These are phyloP conservation scores for Lactifluus rugatus DNA, from an alignment of 768 basidiomycete species.

Conservation along the genomic window DNA sequence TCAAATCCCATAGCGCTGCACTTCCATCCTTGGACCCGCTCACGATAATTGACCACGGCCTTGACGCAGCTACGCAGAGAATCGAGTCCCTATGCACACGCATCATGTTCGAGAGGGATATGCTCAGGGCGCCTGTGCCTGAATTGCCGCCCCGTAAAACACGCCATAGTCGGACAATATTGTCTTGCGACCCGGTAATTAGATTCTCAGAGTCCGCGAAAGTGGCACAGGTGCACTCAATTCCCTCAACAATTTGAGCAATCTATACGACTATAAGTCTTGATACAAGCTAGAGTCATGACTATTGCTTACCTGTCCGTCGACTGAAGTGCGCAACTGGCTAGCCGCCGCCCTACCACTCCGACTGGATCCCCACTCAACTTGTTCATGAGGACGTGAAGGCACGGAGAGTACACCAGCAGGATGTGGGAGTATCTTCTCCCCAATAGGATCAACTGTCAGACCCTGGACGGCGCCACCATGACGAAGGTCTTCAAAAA, in stretches of 20 bases:
- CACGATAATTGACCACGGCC: conserved; percentile 73
- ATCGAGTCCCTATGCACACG: conserved; percentile 68
- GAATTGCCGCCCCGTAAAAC: conserved; percentile 33
- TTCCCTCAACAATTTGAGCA: conserved; percentile 68
- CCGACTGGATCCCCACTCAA: conserved; percentile 52
- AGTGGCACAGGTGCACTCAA: conserved; percentile 59
- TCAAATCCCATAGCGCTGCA: conserved; percentile 85
- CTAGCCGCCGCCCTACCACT: conserved; percentile 30
- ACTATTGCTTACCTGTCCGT: conserved; percentile 42
- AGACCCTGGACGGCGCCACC: conserved; percentile 40
- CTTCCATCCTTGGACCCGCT: conserved; percentile 83
- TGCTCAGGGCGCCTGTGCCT: conserved; percentile 20
- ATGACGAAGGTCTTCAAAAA: conserved; percentile 38
- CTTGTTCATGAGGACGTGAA: conserved; percentile 51
- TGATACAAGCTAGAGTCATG: background rate
- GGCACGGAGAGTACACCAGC: conserved; percentile 50
- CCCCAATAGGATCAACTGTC: conserved; percentile 46
- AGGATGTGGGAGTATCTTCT: conserved; percentile 52
- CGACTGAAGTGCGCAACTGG: conserved; percentile 52
- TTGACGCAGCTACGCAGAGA: conserved; percentile 58
- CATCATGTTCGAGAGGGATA: conserved; percentile 59
- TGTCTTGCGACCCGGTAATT: conserved; percentile 72
- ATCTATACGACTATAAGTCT: conserved; percentile 34
- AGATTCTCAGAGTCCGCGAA: conserved; percentile 69
- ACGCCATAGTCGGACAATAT: conserved; percentile 79